Evolutionary conservation across 2,329 filamentous ascomycete species (phyloP).

Genomic region (Fusarium sp.): DNA sequence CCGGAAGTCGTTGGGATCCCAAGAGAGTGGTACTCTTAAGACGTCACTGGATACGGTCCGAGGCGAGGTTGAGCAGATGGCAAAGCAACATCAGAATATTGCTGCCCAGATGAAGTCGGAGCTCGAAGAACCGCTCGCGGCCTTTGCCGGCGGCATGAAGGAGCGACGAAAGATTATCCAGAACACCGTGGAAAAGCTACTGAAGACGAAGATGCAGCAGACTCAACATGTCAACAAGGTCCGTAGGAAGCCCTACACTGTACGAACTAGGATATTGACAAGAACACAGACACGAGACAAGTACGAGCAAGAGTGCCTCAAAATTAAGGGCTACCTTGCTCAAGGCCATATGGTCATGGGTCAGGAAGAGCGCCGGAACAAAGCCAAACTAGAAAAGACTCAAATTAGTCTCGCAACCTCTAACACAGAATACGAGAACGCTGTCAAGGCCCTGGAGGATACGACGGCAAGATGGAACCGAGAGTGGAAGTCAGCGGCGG

Average conservation of each 20-base stretch:
- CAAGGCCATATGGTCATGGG: slow-evolving; percentile 99
- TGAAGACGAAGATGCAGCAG: slow-evolving; percentile 94
- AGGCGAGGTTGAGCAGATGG: slow-evolving; percentile 92
- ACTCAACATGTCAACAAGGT: slow-evolving; percentile 94
- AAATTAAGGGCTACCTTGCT: slow-evolving; percentile 98
- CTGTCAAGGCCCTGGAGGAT: slow-evolving; percentile 93
- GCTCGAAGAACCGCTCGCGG: slow-evolving; percentile 91
- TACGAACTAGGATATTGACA: slow-evolving; percentile 16
- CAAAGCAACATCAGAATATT: slow-evolving; percentile 91
- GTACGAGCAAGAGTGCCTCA: slow-evolving; percentile 97
- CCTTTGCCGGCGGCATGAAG: slow-evolving; percentile 96
- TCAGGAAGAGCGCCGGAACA: slow-evolving; percentile 98
- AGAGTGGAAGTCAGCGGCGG: slow-evolving; percentile 97
- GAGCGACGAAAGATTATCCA: slow-evolving; percentile 98
- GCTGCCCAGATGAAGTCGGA: slow-evolving; percentile 96
- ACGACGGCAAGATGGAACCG: slow-evolving; percentile 97
- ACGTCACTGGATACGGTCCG: slow-evolving; percentile 89
- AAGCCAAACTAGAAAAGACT: slow-evolving; percentile 98
- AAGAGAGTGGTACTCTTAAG: slow-evolving; percentile 87
- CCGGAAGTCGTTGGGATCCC: slow-evolving; percentile 90
- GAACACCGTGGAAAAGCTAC: slow-evolving; percentile 90
- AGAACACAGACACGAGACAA: slow-evolving; percentile 83
- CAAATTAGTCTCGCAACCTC: slow-evolving; percentile 94
- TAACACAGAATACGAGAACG: slow-evolving; percentile 93
- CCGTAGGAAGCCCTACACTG: slow-evolving; percentile 38